Evolutionary conservation across 2,329 filamentous ascomycete genomes (phyloP), one percentile per base, ranked within the genome.

Genomic region (Colletotrichum agaves): DNA sequence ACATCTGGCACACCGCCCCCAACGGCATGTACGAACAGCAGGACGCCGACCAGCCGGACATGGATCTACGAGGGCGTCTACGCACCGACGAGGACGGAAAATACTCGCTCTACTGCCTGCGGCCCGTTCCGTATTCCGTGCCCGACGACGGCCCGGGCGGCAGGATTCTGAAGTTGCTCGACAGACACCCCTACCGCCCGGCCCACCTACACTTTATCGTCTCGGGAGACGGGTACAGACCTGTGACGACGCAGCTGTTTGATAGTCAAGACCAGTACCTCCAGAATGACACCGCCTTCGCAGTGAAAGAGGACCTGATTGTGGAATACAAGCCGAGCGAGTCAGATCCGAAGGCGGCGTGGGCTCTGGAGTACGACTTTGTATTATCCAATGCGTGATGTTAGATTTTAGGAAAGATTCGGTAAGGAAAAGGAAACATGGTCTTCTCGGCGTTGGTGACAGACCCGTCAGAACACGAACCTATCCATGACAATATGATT

Each of bases 11-110:
- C 72, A 85, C 88, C 1, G 87, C 86, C 4, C 88, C 88, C 6
- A 90, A 91, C 71, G 81, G 81, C 8, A 74, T 84, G 74, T 90
- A 91, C 71, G 91, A 93, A 80, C 91, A 93, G 78, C 91, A 94
- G 78, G 91, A 94, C 71, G 81, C 85, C 0, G 79, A 86, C 2
- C 91, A 94, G 79, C 82, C 85, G 6, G 91, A 94, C 63, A 88
- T 89, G 78, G 94, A 94, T 76, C 83, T 94, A 21, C 86, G 92
- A 4, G 92, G 92, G 5, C 88, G 88, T 50, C 93, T 94, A 75
- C 84, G 81, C 57, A 93, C 91, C 1, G 89, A 91, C 69, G 80
- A 80, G 5, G 80, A 90, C 19, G 91, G 92, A 2, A 80, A 82
- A 15, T 94, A 92, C 75, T 82, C 81, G 2, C 82, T 90, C 66